Conservation (phyloP, 2,329 filamentous ascomycete genomes). For the Delphinella strobiligena region DNA sequence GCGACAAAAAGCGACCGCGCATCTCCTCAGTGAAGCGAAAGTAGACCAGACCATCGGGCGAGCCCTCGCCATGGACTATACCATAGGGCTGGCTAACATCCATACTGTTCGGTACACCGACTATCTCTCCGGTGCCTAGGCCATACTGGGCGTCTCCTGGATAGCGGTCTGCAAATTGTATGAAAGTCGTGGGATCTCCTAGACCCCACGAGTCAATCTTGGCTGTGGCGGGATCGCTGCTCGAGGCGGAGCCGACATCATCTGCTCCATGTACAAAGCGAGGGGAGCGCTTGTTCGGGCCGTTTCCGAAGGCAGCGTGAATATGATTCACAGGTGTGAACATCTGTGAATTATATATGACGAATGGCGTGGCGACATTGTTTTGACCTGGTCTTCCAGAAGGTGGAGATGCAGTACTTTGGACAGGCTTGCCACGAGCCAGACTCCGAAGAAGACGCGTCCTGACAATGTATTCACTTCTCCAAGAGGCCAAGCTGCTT, state of each 20-base stretch:
- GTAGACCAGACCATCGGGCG: slow-evolving; percentile 69
- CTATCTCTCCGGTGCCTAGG: slow-evolving; percentile 60
- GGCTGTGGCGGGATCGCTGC: slow-evolving; percentile 65
- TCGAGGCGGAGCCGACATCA: slow-evolving; percentile 64
- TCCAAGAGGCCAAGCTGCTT: slow-evolving; percentile 78
- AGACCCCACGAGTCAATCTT: slow-evolving; percentile 75
- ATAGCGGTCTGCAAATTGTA: slow-evolving; percentile 67
- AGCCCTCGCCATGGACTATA: slow-evolving; percentile 74
- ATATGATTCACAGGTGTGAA: slow-evolving; percentile 68
- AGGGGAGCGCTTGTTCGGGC: slow-evolving; percentile 56
- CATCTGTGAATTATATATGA: slow-evolving; percentile 78
- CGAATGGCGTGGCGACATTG: slow-evolving; percentile 59
- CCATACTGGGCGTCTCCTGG: slow-evolving; percentile 66
- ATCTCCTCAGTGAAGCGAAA: slow-evolving; percentile 64
- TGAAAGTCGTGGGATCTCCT: slow-evolving; percentile 60
- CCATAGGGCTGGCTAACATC: slow-evolving; percentile 81
- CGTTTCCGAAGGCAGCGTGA: slow-evolving; percentile 62
- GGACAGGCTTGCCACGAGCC: slow-evolving; percentile 63
- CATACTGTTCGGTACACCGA: slow-evolving; percentile 74
- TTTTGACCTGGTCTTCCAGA: slow-evolving; percentile 41
- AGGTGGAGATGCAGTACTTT: slow-evolving; percentile 41
- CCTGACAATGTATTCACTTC: slow-evolving; percentile 85
- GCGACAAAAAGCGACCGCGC: slow-evolving; percentile 61
- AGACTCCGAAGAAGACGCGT: slow-evolving; percentile 75
- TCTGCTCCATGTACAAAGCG: slow-evolving; percentile 73